Percentiles rank a stretch among this genome's conserved stretches.
Evolutionary conservation across 345 rosid species (phyloP).

Genomic region (Gossypium bickii): DNA sequence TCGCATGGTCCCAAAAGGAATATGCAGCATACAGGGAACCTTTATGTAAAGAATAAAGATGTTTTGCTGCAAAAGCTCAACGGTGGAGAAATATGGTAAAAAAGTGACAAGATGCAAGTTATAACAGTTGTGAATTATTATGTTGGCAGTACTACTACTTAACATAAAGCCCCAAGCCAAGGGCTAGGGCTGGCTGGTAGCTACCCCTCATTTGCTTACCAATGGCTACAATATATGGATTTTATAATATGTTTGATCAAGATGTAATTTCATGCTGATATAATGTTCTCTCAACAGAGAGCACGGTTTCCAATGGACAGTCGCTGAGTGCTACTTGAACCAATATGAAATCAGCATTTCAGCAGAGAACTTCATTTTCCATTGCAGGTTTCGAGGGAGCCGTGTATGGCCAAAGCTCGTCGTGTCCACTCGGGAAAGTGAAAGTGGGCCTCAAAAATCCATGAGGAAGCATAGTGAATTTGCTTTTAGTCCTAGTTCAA

Average conservation of each 20-base stretch:
- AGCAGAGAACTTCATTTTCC: not conserved
- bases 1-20: slow-evolving; percentile 26
- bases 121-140: slow-evolving; percentile 6
- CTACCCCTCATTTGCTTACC: not conserved
- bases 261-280: not conserved
- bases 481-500: not conserved
- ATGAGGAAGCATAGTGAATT: slow-evolving; percentile 5
- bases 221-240: not conserved
- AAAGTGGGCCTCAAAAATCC: slow-evolving; percentile 14
- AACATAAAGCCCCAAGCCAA: not conserved
- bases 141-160: not conserved
- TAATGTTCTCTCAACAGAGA: not conserved
- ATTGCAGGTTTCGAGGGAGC: not conserved
- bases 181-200: not conserved
- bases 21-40: slow-evolving; percentile 20
- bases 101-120: not conserved
- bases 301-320: slow-evolving; percentile 13
- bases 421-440: slow-evolving; percentile 6
- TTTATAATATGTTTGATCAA: not conserved
- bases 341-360: slow-evolving; percentile 4
- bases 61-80: slow-evolving; percentile 20
- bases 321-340: slow-evolving; percentile 9
- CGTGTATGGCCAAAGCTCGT: slow-evolving; percentile 14
- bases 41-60: slow-evolving; percentile 16
- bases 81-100: not conserved